Percentiles rank a stretch among this genome's conserved stretches.
Evolutionary conservation across 495 filamentous ascomycete genomes (phyloP).

Genomic region (Clavariopsis aquatica): DNA sequence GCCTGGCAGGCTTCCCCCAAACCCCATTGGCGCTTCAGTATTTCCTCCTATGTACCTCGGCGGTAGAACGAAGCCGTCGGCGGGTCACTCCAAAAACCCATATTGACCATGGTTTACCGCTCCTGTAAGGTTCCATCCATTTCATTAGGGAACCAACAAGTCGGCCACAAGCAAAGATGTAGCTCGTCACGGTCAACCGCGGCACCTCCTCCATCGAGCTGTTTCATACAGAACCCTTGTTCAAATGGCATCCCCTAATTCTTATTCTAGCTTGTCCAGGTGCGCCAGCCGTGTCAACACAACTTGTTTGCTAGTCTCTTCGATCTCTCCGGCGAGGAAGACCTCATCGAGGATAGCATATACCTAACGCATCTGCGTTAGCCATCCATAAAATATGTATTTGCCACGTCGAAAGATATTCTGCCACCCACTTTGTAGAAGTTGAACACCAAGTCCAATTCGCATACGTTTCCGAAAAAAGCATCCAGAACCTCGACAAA

Average conservation of each 20-base stretch:
- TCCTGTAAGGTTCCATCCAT: no score
- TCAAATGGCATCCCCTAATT: neutral
- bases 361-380: constrained; percentile 60
- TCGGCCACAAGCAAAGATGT: no score
- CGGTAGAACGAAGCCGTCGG: neutral
- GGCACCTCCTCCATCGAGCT: neutral
- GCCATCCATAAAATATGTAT: neutral
- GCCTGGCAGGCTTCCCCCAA: neutral
- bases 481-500: constrained; percentile 98
- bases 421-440: constrained; percentile 78
- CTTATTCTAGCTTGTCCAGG: constrained; percentile 90
- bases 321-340: constrained; percentile 93
- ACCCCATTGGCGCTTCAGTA: neutral
- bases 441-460: constrained; percentile 98
- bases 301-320: constrained; percentile 98
- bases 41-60: neutral
- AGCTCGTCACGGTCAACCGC: no score
- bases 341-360: constrained; percentile 99
- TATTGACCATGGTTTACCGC: no score
- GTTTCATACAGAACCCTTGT: neutral
- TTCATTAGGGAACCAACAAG: no score
- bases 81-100: neutral
- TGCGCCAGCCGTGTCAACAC: constrained; percentile 92
- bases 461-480: constrained; percentile 99
- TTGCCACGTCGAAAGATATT: neutral